A percentile compares a stretch with the other conserved stretches of the same genome.
Evolutionary conservation across 495 filamentous ascomycete species (phyloP).

Genomic region (Xylaria scruposa): DNA sequence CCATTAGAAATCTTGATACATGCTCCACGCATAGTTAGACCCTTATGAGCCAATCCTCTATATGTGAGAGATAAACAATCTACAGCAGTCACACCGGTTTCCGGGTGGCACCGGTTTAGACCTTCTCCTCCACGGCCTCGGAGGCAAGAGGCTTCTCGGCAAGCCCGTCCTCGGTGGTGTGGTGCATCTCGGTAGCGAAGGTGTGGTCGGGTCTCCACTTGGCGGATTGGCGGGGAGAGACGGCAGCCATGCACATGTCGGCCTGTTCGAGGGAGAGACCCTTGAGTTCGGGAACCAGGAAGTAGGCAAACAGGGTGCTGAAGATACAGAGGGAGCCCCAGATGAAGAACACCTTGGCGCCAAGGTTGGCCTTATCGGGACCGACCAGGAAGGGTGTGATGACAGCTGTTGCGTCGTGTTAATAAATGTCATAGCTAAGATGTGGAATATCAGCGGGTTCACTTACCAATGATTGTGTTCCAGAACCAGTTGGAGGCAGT

Average conservation of each 20-base stretch:
- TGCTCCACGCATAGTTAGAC: slow-evolving; percentile 10
- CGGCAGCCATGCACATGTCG: slow-evolving; percentile 77
- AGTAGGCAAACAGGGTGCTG: slow-evolving; percentile 69
- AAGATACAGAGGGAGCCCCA: slow-evolving; percentile 67
- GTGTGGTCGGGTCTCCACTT: slow-evolving; percentile 70
- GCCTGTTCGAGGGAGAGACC: slow-evolving; percentile 80
- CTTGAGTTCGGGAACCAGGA: slow-evolving; percentile 79
- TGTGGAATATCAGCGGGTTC: not conserved
- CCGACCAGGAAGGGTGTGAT: slow-evolving; percentile 73
- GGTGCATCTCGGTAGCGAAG: slow-evolving; percentile 64
- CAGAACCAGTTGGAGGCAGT: slow-evolving; percentile 84
- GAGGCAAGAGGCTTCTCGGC: slow-evolving; percentile 28
- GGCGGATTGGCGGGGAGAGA: slow-evolving; percentile 61
- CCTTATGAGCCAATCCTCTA: not conserved
- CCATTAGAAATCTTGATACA: slow-evolving; percentile 13
- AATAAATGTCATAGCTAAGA: slow-evolving; percentile 39
- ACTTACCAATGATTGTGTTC: slow-evolving; percentile 58
- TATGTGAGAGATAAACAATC: slow-evolving; percentile 17
- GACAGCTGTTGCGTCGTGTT: slow-evolving; percentile 56
- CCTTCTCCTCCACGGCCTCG: slow-evolving; percentile 37
- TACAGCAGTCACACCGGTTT: slow-evolving; percentile 1
- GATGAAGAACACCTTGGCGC: slow-evolving; percentile 71
- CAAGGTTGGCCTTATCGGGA: slow-evolving; percentile 60
- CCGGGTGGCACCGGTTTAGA: slow-evolving; percentile 23
- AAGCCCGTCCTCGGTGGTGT: slow-evolving; percentile 33